Percentiles rank a stretch among this genome's conserved stretches.
phyloP scores from a whole-genome alignment of 345 rosid genomes.

The Hirschfeldia incana region DNA sequence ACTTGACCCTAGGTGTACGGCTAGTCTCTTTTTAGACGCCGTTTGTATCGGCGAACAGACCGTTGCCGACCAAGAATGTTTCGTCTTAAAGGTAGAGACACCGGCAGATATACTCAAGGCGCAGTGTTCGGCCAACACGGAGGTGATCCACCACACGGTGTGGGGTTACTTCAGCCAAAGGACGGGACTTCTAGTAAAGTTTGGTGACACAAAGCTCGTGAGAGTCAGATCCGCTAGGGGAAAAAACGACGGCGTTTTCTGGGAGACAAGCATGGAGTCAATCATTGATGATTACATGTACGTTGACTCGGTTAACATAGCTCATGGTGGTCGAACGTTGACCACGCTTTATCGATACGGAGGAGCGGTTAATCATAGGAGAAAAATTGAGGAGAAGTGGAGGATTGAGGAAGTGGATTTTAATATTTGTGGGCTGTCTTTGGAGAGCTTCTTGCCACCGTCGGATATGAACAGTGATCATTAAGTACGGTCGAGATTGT shows the following conservation, averaged over 20 bases:
- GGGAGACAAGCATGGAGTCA: conserved; percentile 87
- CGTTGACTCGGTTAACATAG: conserved; percentile 68
- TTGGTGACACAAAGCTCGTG: conserved; percentile 74
- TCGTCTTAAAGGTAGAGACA: conserved; percentile 73
- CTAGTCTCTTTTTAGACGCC: conserved; percentile 73
- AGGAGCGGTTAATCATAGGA: conserved; percentile 57
- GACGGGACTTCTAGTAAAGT: conserved; percentile 68
- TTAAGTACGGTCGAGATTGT: conserved; percentile 34
- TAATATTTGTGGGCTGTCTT: conserved; percentile 71
- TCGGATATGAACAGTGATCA: conserved; percentile 68
- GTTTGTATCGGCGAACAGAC: conserved; percentile 65
- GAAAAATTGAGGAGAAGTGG: conserved; percentile 85
- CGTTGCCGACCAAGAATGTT: conserved; percentile 60
- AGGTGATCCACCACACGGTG: conserved; percentile 71
- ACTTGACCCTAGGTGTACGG: conserved; percentile 81
- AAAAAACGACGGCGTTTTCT: conserved; percentile 52
- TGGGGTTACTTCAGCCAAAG: conserved; percentile 96
- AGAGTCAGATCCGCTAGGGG: conserved; percentile 55
- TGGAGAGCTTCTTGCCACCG: conserved; percentile 84
- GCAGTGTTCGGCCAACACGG: conserved; percentile 69
- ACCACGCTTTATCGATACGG: conserved; percentile 70
- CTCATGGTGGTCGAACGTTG: conserved; percentile 65
- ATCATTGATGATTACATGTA: conserved; percentile 61
- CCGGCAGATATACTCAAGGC: conserved; percentile 48
- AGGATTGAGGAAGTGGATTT: conserved; percentile 87